phyloP scores from a whole-genome alignment of 176 grass and related monocot genomes.

The Triticum dicoccoides region DNA sequence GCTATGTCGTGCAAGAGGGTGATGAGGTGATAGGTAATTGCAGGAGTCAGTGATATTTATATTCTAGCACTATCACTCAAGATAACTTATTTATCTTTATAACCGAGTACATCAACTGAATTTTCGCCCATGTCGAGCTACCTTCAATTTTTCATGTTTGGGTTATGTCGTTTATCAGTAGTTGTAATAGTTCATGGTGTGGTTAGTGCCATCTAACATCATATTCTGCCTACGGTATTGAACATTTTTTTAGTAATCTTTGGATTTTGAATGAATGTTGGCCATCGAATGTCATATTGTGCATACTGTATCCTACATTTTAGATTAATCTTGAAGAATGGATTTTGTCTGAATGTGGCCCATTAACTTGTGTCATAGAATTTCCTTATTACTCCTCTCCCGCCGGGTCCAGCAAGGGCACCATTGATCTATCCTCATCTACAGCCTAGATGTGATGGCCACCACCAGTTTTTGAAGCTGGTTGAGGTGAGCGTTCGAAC shows the following conservation, averaged over 20 bases:
- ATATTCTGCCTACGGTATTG: neutral
- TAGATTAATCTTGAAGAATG: neutral
- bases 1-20: conserved; percentile 65
- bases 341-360: neutral
- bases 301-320: neutral
- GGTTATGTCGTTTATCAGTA: conserved; percentile 9
- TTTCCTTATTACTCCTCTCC: neutral
- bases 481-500: no score
- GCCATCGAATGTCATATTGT: neutral
- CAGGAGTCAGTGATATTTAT: conserved; percentile 75
- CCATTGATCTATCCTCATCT: no score
- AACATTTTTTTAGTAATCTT: neutral
- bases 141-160: neutral
- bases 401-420: no score
- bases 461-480: no score
- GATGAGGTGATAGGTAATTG: conserved; percentile 78
- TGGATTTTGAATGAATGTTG: neutral
- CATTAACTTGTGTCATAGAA: neutral
- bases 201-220: neutral
- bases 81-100: conserved; percentile 38
- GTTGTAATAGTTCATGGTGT: neutral
- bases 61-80: conserved; percentile 43
- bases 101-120: neutral
- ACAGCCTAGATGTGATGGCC: no score
- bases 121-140: neutral